A percentile compares a stretch with the other conserved stretches of the same genome.
phyloP scores from a whole-genome alignment of 2,329 filamentous ascomycete genomes.

The Periconia macrospinosa region DNA sequence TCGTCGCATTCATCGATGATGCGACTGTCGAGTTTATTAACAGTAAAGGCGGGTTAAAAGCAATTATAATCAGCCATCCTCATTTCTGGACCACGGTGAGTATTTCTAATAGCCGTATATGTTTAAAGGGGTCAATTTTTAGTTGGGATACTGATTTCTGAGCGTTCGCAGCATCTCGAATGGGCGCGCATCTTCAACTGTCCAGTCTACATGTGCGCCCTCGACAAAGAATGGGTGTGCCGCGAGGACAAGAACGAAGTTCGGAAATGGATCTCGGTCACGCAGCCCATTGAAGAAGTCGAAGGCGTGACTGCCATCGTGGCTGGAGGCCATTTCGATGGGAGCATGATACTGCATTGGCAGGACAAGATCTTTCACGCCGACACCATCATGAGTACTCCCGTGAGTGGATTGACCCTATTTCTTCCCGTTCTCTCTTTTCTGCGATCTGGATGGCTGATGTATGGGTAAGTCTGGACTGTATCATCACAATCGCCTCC shows the following conservation, averaged over 20 bases:
- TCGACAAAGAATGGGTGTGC: constrained; percentile 68
- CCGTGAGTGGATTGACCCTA: constrained; percentile 42
- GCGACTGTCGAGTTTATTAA: constrained; percentile 63
- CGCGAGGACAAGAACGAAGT: constrained; percentile 48
- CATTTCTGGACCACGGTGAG: constrained; percentile 72
- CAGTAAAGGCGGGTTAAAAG: constrained; percentile 65
- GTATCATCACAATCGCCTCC: constrained; percentile 43
- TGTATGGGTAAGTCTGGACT: constrained; percentile 27
- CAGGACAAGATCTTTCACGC: constrained; percentile 65
- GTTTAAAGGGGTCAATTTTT: background rate
- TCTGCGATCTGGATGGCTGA: background rate
- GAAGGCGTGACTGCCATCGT: constrained; percentile 65
- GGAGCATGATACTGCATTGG: constrained; percentile 69
- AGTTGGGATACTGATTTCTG: background rate
- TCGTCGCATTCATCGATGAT: constrained; percentile 69
- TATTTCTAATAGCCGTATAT: background rate
- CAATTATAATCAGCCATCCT: constrained; percentile 76
- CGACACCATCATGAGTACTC: constrained; percentile 75
- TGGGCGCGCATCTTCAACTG: constrained; percentile 73
- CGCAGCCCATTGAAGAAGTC: constrained; percentile 44
- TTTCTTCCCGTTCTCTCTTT: constrained; percentile 1
- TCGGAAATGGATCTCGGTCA: constrained; percentile 49
- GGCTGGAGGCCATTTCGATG: constrained; percentile 78
- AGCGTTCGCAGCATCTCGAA: constrained; percentile 55
- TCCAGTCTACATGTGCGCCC: constrained; percentile 67